Percentiles rank a stretch among this genome's conserved stretches.
These are phyloP conservation scores for Craterostigma plantagineum DNA, from an alignment of 257 asterid genomes.

Conservation along the genomic window DNA sequence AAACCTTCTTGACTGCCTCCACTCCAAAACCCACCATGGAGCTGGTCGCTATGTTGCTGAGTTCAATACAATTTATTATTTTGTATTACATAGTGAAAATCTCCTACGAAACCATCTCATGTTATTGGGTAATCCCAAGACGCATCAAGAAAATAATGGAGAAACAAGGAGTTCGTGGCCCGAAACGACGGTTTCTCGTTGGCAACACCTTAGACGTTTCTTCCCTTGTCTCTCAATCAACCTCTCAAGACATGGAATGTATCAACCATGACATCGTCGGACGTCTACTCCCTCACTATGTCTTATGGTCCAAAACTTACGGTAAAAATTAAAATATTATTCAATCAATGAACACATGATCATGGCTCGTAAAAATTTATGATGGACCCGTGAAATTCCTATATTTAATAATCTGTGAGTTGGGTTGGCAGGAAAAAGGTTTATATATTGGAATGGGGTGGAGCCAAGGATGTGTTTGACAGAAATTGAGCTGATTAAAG, in stretches of 20 bases:
- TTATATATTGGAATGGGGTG: slow-evolving; percentile 63
- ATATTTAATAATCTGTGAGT: not conserved
- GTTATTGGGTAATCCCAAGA: slow-evolving; percentile 64
- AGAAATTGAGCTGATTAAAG: slow-evolving; percentile 50
- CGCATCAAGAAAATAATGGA: slow-evolving; percentile 63
- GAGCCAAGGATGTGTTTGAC: slow-evolving; percentile 80
- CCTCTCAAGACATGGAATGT: slow-evolving; percentile 42
- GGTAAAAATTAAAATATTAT: slow-evolving; percentile 23
- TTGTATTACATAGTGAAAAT: slow-evolving; percentile 16
- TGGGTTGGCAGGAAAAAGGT: slow-evolving; percentile 44
- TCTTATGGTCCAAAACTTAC: slow-evolving; percentile 55
- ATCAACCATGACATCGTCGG: slow-evolving; percentile 57
- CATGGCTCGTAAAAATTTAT: not conserved
- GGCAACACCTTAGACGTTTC: slow-evolving; percentile 68
- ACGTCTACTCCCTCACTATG: slow-evolving; percentile 78
- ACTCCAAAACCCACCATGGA: too few species aligned
- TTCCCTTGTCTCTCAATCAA: slow-evolving; percentile 41
- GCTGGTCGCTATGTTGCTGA: too few species aligned
- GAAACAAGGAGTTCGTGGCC: slow-evolving; percentile 83
- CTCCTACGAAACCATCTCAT: slow-evolving; percentile 23
- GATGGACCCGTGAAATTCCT: not conserved
- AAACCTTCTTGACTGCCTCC: too few species aligned
- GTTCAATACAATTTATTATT: not conserved
- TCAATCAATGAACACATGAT: too few species aligned
- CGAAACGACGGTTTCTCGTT: slow-evolving; percentile 54